Base-by-base conservation (phyloP, 1,284 basidiomycete species). In the Ustanciosporium gigantosporum region DNA sequence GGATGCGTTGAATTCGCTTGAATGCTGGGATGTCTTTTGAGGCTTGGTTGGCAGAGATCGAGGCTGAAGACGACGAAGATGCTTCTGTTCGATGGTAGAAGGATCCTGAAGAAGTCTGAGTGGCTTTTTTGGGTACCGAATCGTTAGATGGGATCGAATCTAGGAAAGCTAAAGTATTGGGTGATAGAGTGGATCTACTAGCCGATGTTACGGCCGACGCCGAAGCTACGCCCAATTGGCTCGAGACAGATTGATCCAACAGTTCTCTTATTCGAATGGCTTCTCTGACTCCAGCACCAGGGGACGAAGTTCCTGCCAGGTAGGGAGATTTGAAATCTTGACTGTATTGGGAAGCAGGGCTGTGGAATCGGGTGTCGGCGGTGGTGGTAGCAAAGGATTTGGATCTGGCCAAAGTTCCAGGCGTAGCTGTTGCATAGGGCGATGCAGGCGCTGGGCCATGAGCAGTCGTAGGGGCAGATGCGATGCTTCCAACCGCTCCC, bases 301-400 rank as follows among this genome's bases (percentile, higher is more conserved):
- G 51, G 15, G 58, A 61, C 5, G 58, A 55, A 2, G 50, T 47
- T 19, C 58, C 51, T 8, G 58, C 51, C 29, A 56, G 25, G 38
- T 44, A 47, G 3, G 58, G 51, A 14, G 58, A 61, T 6, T 41
- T 32, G 25, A 64, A 49, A 39, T 57, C 53, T 15, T 47, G 55
- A 21, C 60, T 64, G 27, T 58, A 58, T 41, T 58, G 45, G 19
- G 60, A 64, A 16, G 53, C 53, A 22, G 60, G 53, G 23, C 60
- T 58, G 14, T 56, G 45, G 41, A 46, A 47, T 13, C 36, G 25
- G 23, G 52, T 52, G 19, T 41, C n/a, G n/a, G n/a, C n/a, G n/a
- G n/a, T n/a, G n/a, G n/a, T 46, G 9, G 45, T 47, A 0, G 59
- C 52, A n/a, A 62, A 61, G 19, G 58, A 61, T 23, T 50, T 46